Evolutionary conservation across 257 asterid genomes (phyloP), one percentile per base, ranked within the genome.

Genomic region (Capsicum chinense): DNA sequence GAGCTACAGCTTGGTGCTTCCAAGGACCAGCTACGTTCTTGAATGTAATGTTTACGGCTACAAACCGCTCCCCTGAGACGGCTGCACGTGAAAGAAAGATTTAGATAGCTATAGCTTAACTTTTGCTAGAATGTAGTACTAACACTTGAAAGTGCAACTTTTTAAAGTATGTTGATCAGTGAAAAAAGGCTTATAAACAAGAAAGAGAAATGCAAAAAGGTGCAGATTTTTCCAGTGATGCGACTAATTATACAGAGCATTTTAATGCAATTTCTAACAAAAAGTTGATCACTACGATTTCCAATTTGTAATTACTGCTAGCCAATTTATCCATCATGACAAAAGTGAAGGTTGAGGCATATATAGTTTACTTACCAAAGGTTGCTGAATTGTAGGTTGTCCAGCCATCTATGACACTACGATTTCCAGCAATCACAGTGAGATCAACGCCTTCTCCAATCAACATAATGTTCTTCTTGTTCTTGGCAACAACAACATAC

Each of bases 331-430:
- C 19, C 9, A 11, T 35, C 19, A 35, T 5, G 74, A 0, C 5
- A 48, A n/a, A 8, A 48, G 44, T 39, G 19, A 50, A n/a, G 21
- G 63, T 17, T 39, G 52, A 9, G 44, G 1, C 6, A 56, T 9
- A 39, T 39, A 39, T 39, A 52, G 79, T 37, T 58, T 14, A 21
- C 70, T 59, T 56, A 88, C 92, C 87, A 79, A 89, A 87, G 12
- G 93, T 88, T 58, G 93, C 91, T 11, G 93, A 90, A 54, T 85
- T 85, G 86, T 85, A 90, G 80, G 93, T 87, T 6, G 93, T 90
- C 90, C 90, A 88, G 47, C 91, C 93, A 12, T 89, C 93, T 12
- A 85, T 15, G 37, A 87, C 91, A 59, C 89, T 90, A n/a, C 87
- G 85, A 50, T 88, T 90, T 11, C 91, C 93, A 12, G 89, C 79